Conservation (phyloP, 225 moss, liverwort and hornwort species). For the Physcomitrium patens region DNA sequence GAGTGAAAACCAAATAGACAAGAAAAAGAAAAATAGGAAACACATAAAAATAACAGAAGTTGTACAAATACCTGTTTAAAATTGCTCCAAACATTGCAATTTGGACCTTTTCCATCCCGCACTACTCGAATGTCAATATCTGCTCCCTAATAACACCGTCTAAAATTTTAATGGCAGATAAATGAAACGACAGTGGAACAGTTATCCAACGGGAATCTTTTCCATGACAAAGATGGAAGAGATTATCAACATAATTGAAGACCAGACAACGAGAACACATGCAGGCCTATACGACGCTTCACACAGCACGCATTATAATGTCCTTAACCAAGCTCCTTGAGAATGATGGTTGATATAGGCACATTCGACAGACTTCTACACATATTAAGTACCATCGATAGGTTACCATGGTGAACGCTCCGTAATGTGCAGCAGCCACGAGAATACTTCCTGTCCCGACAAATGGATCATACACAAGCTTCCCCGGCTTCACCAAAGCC, state of each 20-base stretch:
- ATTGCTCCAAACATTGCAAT: constrained; percentile 96
- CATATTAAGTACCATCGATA: not conserved
- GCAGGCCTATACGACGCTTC: not conserved
- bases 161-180: not conserved
- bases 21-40: not conserved
- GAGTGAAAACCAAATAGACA: not conserved
- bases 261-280: constrained; percentile 11
- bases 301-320: not conserved
- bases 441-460: constrained; percentile 99
- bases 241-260: not conserved
- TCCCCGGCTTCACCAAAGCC: constrained; percentile 82
- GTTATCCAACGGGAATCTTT: not conserved
- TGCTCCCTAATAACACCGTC: constrained; percentile 71
- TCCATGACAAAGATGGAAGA: constrained; percentile 4
- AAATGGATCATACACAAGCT: constrained; percentile 97
- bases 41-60: not conserved
- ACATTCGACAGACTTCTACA: not conserved
- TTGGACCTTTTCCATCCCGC: constrained; percentile 92
- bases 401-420: constrained; percentile 92
- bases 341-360: not conserved
- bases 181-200: constrained; percentile 9
- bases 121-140: constrained; percentile 99
- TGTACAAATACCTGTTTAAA: constrained; percentile 77
- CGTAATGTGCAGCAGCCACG: constrained; percentile 94
- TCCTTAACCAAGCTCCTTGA: not conserved